phyloP scores from a whole-genome alignment of 2,329 filamentous ascomycete species.

The Cladosporium halotolerans region DNA sequence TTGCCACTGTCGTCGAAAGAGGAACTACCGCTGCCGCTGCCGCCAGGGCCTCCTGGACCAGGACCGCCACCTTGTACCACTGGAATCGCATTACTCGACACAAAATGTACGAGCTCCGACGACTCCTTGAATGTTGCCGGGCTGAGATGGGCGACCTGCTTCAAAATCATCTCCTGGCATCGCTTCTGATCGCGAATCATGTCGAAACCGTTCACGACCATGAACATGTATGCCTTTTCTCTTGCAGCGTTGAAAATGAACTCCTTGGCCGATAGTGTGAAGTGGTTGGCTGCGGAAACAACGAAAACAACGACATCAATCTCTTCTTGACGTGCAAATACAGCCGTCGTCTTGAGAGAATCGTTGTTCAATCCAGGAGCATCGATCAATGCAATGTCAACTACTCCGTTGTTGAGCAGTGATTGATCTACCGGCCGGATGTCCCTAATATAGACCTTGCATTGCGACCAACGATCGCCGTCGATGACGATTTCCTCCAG shows the following conservation, averaged over 20 bases:
- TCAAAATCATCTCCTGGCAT: constrained; percentile 86
- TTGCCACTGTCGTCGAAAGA: constrained; percentile 33
- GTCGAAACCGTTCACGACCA: constrained; percentile 97
- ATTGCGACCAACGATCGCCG: constrained; percentile 82
- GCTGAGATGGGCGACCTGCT: constrained; percentile 82
- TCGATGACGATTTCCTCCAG: constrained; percentile 87
- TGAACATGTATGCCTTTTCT: constrained; percentile 98
- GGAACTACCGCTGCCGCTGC: constrained; percentile 29
- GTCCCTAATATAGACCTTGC: constrained; percentile 95
- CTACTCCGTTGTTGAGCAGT: constrained; percentile 91
- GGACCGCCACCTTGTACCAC: constrained; percentile 55
- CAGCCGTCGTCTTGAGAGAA: constrained; percentile 92
- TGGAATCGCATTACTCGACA: constrained; percentile 92
- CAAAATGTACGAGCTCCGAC: constrained; percentile 89
- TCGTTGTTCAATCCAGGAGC: constrained; percentile 93
- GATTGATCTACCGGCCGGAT: constrained; percentile 85
- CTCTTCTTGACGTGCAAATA: constrained; percentile 95
- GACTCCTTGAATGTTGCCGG: constrained; percentile 90
- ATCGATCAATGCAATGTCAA: constrained; percentile 96
- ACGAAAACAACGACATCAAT: constrained; percentile 99
- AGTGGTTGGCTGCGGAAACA: constrained; percentile 94
- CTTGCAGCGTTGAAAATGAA: constrained; percentile 94
- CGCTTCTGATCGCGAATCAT: constrained; percentile 85
- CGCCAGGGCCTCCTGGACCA: constrained; percentile 41
- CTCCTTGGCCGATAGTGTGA: constrained; percentile 94